Percentiles rank a stretch among this genome's conserved stretches.
Evolutionary conservation across 2,329 filamentous ascomycete genomes (phyloP).

Genomic region (Aspergillus ibericus): DNA sequence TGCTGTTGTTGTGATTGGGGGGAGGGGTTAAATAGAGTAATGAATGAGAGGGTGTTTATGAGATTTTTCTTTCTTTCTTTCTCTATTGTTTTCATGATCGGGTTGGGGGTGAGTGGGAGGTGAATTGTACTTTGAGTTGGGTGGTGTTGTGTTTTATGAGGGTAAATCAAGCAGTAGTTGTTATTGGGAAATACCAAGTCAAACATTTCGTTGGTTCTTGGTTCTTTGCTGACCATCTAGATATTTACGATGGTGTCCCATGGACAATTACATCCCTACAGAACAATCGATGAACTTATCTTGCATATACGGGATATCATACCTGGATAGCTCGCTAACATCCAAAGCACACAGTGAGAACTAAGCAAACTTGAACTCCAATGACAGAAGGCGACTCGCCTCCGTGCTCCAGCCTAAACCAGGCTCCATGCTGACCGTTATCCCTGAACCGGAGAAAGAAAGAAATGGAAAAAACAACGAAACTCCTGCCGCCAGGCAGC

Average conservation of each 20-base stretch:
- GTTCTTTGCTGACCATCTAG: neutral
- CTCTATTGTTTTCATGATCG: neutral
- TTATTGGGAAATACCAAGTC: no score
- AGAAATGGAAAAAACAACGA: neutral
- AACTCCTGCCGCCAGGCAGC: neutral
- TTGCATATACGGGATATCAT: slow-evolving; percentile 1
- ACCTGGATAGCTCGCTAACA: slow-evolving; percentile 2
- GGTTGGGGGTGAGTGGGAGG: neutral
- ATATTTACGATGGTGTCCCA: no score
- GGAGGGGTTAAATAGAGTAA: neutral
- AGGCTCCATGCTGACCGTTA: slow-evolving; percentile 28
- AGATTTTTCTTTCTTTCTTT: neutral
- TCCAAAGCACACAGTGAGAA: slow-evolving; percentile 6
- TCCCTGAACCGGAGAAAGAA: slow-evolving; percentile 12
- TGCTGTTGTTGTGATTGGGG: neutral
- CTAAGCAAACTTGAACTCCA: slow-evolving; percentile 17
- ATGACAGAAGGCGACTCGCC: slow-evolving; percentile 9
- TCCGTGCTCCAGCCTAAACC: slow-evolving; percentile 11
- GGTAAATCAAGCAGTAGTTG: no score
- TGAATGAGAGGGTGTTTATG: neutral
- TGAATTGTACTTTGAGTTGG: neutral
- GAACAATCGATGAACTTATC: neutral
- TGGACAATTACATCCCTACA: neutral
- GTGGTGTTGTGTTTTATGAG: neutral
- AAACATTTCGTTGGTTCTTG: neutral